These are phyloP conservation scores for Aspergillus taichungensis DNA, from an alignment of 495 filamentous ascomycete genomes.

Conservation along the genomic window DNA sequence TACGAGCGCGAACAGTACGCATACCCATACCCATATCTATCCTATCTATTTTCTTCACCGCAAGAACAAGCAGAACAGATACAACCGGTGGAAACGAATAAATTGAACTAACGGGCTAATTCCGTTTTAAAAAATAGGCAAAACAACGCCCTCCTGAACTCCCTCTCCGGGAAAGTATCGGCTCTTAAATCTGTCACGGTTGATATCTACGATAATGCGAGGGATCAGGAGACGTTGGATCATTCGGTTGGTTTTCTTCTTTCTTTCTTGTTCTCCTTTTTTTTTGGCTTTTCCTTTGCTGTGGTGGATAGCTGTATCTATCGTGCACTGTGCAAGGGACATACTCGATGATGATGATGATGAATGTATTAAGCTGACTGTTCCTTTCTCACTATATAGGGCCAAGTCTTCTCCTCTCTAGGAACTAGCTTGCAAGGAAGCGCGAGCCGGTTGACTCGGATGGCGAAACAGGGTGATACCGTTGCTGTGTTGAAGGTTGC, in stretches of 20 bases:
- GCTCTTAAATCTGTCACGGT: constrained; percentile 94
- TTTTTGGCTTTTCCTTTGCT: not conserved
- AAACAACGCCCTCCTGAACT: constrained; percentile 91
- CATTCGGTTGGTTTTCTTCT: constrained; percentile 52
- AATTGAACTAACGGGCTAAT: too few relatives aligned
- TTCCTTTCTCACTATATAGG: constrained; percentile 23
- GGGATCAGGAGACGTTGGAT: constrained; percentile 79
- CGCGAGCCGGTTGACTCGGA: constrained; percentile 76
- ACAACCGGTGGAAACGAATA: too few relatives aligned
- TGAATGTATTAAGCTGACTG: not conserved
- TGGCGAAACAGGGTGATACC: constrained; percentile 86
- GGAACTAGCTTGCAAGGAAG: constrained; percentile 65
- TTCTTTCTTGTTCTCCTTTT: not conserved
- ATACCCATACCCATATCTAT: constrained; percentile 1
- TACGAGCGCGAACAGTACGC: constrained; percentile 81
- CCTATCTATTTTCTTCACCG: constrained; percentile 1
- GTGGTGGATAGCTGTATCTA: not conserved
- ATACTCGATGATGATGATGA: not conserved
- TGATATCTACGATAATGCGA: constrained; percentile 93
- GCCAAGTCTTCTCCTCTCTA: constrained; percentile 54
- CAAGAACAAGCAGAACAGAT: too few relatives aligned
- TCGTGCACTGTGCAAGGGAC: too few relatives aligned
- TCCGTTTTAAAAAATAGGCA: too few relatives aligned
- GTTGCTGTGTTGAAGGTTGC: constrained; percentile 83
- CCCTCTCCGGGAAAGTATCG: constrained; percentile 81